A percentile compares a stretch with the other conserved stretches of the same genome.
Evolutionary conservation across 192 early-diverging fungal species (phyloP).

Genomic region (Glomus cerebriforme): DNA sequence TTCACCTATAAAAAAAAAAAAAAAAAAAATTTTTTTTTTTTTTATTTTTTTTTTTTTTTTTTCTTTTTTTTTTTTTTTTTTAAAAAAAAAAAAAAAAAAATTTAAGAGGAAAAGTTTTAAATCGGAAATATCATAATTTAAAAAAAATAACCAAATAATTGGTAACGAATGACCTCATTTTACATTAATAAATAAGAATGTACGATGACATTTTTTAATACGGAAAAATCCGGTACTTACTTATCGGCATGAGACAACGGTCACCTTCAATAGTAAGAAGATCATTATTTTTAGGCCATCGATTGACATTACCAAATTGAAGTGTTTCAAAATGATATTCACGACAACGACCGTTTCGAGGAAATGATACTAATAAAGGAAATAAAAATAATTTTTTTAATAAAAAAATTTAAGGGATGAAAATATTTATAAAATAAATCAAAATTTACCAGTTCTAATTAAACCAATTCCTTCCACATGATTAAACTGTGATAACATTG

Average conservation of each 20-base stretch:
- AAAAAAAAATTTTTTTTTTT: too few relatives aligned
- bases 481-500: background rate
- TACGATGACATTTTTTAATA: background rate
- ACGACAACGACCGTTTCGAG: background rate
- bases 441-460: background rate
- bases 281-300: conserved; percentile 21
- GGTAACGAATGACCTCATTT: background rate
- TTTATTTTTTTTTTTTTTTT: too few relatives aligned
- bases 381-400: background rate
- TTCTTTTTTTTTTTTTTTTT: too few relatives aligned
- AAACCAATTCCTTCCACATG: background rate
- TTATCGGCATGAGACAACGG: conserved; percentile 8
- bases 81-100: background rate
- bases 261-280: conserved; percentile 8
- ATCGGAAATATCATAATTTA: too few relatives aligned
- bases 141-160: too few relatives aligned
- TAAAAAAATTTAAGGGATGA: background rate
- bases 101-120: background rate
- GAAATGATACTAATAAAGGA: background rate
- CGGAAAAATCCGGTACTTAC: background rate
- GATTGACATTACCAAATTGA: background rate
- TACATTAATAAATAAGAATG: too few relatives aligned
- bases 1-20: background rate
- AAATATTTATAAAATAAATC: background rate
- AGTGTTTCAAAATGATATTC: conserved; percentile 8